A percentile compares a stretch with the other conserved stretches of the same genome.
phyloP scores from a whole-genome alignment of 2,329 filamentous ascomycete species.

The Plenodomus biglobosus region DNA sequence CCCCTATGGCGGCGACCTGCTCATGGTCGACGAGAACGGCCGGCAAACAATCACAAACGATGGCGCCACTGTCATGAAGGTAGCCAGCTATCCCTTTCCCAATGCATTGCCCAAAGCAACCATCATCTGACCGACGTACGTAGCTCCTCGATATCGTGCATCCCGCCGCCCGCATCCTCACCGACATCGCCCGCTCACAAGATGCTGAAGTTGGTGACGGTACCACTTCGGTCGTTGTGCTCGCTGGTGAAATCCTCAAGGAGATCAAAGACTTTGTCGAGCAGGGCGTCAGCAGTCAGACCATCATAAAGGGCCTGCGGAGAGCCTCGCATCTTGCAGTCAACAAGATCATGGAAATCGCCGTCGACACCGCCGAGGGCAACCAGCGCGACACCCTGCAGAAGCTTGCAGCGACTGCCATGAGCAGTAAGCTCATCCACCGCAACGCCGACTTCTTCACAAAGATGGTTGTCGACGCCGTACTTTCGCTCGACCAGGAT shows the following conservation, averaged over 20 bases:
- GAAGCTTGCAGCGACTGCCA: slow-evolving; percentile 91
- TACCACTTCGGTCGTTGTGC: slow-evolving; percentile 93
- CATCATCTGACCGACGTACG: slow-evolving; percentile 7
- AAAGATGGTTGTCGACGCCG: slow-evolving; percentile 96
- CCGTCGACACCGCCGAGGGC: slow-evolving; percentile 77
- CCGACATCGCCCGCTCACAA: slow-evolving; percentile 97
- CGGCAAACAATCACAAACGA: slow-evolving; percentile 98
- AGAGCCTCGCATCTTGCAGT: slow-evolving; percentile 87
- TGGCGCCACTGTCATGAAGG: slow-evolving; percentile 99
- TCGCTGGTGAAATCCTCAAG: slow-evolving; percentile 97
- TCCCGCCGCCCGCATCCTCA: slow-evolving; percentile 93
- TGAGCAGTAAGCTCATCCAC: slow-evolving; percentile 99
- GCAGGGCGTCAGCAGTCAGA: slow-evolving; percentile 94
- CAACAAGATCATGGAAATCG: slow-evolving; percentile 99
- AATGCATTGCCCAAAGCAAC: not conserved
- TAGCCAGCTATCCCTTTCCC: slow-evolving; percentile 42
- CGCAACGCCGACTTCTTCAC: slow-evolving; percentile 96
- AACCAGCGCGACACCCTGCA: slow-evolving; percentile 84
- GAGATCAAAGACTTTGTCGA: slow-evolving; percentile 96
- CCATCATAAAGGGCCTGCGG: slow-evolving; percentile 93
- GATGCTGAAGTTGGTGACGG: slow-evolving; percentile 98
- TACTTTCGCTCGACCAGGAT: slow-evolving; percentile 91
- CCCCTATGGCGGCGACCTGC: slow-evolving; percentile 92
- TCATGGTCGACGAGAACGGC: slow-evolving; percentile 95
- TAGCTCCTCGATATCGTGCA: slow-evolving; percentile 97